Base-by-base conservation (phyloP, 768 basidiomycete species). In the Dentipellis fragilis region DNA sequence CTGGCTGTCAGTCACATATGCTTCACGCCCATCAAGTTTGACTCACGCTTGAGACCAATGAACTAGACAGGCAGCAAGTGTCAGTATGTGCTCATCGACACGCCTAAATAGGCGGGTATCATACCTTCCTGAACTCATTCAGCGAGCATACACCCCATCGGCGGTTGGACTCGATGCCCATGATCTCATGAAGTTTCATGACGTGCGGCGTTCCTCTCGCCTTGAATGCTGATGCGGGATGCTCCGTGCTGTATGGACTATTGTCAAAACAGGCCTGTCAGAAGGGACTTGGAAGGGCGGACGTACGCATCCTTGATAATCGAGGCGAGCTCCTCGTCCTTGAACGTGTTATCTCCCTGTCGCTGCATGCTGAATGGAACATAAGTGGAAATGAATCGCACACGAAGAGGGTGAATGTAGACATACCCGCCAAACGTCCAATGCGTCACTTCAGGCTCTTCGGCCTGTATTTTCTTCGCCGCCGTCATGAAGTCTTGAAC, bases 81-180 rank as follows among this genome's bases (percentile, higher is more conserved):
- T 37, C 4, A 16, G 42, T 6, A 29, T 29, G 6, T 29, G 5
- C n/a, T 19, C 2, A 19, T n/a, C 2, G n/a, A 19, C 9, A 19
- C 14, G n/a, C 19, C 14, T n/a, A 3, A 17, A 4, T 16, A 7
- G 42, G 12, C 22, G 52, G 42, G 17, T 29, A 29, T 17, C 49
- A 68, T 57, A 76, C 80, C 75, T 76, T 83, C 55, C 89, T 74
- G 70, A 93, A 93, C 57, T 92, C 89, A 59, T 93, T 93, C 58
- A 93, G 66, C 1, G 85, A 83, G 65, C 89, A 92, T 17, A 85
- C 82, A 49, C 89, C 89, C 89, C 89, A 93, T 19, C 65, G 60
- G 34, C 90, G 78, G 64, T 80, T 85, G 56, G 84, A 75, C 62
- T 87, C 81, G 48, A 93, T 91, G 42, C 88, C 88, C 87, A 93